Evolutionary conservation across 139 green algal species (phyloP).

Genomic region (Gonium pectorale): DNA sequence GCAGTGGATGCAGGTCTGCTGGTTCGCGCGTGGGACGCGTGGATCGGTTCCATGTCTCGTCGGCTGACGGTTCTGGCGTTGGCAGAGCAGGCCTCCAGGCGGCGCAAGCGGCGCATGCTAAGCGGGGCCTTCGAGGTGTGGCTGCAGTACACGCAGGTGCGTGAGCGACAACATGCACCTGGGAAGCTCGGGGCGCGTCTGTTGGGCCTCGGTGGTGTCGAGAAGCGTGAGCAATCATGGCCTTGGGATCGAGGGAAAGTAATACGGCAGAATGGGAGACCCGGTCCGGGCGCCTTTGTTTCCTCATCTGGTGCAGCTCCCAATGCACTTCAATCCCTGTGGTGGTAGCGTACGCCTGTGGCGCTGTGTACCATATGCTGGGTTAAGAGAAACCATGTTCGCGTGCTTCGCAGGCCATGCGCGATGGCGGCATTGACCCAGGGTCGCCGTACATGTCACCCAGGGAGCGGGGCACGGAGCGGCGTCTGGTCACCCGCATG

Average conservation of each 20-base stretch:
- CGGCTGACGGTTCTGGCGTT: not conserved
- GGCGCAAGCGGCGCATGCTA: conserved; percentile 10
- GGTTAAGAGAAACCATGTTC: too few relatives aligned
- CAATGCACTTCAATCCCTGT: too few relatives aligned
- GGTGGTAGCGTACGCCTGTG: too few relatives aligned
- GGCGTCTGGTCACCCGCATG: conserved; percentile 53
- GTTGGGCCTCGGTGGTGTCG: too few relatives aligned
- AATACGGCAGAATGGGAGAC: too few relatives aligned
- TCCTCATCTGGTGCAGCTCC: too few relatives aligned
- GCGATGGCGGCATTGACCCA: conserved; percentile 30
- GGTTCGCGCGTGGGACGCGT: conserved; percentile 8
- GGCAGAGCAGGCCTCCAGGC: conserved; percentile 1
- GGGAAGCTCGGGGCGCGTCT: too few relatives aligned
- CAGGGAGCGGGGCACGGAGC: conserved; percentile 42
- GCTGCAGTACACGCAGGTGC: conserved; percentile 47
- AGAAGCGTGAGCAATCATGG: too few relatives aligned
- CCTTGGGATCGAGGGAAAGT: too few relatives aligned
- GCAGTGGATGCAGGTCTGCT: conserved; percentile 14
- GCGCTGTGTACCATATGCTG: too few relatives aligned
- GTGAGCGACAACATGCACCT: too few relatives aligned
- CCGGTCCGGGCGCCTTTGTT: too few relatives aligned
- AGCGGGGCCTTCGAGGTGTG: conserved; percentile 47
- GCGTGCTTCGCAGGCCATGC: conserved; percentile 16
- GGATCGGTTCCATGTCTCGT: conserved; percentile 6
- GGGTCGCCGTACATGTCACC: conserved; percentile 57